A percentile compares a stretch with the other conserved stretches of the same genome.
These are phyloP conservation scores for Davidsoniella neocaledoniae DNA, from an alignment of 2,329 filamentous ascomycete species.

Conservation along the genomic window DNA sequence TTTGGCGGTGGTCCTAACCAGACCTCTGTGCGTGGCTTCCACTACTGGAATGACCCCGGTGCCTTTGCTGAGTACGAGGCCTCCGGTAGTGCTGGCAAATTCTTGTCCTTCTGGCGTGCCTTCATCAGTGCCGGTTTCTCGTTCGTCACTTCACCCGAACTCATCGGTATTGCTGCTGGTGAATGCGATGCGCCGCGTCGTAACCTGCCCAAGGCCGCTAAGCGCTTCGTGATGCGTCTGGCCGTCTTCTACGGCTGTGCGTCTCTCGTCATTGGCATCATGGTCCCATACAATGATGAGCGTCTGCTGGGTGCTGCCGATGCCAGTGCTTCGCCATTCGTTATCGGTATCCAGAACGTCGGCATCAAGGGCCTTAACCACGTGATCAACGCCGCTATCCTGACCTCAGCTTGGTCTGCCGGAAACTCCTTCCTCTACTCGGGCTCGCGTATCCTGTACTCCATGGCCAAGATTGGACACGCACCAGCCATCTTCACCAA, in stretches of 20 bases:
- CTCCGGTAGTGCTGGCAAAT: constrained; percentile 30
- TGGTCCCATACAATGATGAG: constrained; percentile 47
- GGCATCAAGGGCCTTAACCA: constrained; percentile 46
- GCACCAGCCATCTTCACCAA: constrained; percentile 43
- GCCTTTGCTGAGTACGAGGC: constrained; percentile 32
- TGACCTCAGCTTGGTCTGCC: constrained; percentile 48
- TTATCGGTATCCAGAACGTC: constrained; percentile 49
- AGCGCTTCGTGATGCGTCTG: constrained; percentile 44
- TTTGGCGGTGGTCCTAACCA: constrained; percentile 37
- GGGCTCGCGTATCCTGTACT: constrained; percentile 52
- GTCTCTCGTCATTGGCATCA: constrained; percentile 42
- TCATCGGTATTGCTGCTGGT: constrained; percentile 45
- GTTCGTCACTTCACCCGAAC: constrained; percentile 46
- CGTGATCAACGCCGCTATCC: constrained; percentile 50
- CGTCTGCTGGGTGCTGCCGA: constrained; percentile 41
- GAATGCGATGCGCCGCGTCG: constrained; percentile 47
- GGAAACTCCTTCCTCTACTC: constrained; percentile 48
- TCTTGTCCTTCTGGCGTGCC: constrained; percentile 41
- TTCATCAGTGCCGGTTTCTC: constrained; percentile 43
- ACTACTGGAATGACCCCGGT: constrained; percentile 23
- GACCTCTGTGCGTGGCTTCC: constrained; percentile 28
- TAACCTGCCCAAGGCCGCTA: constrained; percentile 49
- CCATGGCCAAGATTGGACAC: constrained; percentile 48
- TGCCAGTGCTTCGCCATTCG: constrained; percentile 45
- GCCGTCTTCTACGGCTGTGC: constrained; percentile 47